Evolutionary conservation across 805 yeast genomes (phyloP).

Genomic region (Spencermartinsiella europaea): DNA sequence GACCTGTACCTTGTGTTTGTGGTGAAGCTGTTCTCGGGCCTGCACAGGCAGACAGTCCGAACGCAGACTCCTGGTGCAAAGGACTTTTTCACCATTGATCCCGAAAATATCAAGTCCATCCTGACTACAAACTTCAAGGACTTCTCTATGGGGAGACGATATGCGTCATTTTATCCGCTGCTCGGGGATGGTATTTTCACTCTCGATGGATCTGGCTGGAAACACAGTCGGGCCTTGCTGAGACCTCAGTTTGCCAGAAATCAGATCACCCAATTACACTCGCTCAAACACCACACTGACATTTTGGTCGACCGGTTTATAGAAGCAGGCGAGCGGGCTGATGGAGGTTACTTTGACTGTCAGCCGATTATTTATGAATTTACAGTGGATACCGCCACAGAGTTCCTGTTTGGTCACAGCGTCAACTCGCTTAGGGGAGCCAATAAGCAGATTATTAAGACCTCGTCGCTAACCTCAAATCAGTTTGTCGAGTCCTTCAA

Average conservation of each 20-base stretch:
- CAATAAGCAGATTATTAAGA: neutral
- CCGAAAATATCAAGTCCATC: constrained; percentile 31
- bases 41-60: no score
- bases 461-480: constrained; percentile 17
- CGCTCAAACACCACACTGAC: constrained; percentile 26
- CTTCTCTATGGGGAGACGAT: constrained; percentile 27
- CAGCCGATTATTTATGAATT: constrained; percentile 27
- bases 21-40: no score
- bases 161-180: constrained; percentile 25
- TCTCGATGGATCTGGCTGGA: constrained; percentile 32
- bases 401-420: constrained; percentile 32
- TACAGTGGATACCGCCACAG: constrained; percentile 33
- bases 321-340: constrained; percentile 23
- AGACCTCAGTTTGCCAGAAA: constrained; percentile 34
- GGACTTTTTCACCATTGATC: constrained; percentile 27
- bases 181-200: constrained; percentile 36
- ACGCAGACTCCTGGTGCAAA: no score
- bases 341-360: constrained; percentile 24
- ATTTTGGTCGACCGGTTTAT: constrained; percentile 12
- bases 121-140: constrained; percentile 32
- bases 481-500: constrained; percentile 27
- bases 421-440: constrained; percentile 20
- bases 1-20: no score
- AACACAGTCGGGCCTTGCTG: constrained; percentile 33
- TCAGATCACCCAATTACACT: constrained; percentile 28